Base-by-base conservation (phyloP, 1,284 basidiomycete genomes). In the Trichosporon asahii region DNA sequence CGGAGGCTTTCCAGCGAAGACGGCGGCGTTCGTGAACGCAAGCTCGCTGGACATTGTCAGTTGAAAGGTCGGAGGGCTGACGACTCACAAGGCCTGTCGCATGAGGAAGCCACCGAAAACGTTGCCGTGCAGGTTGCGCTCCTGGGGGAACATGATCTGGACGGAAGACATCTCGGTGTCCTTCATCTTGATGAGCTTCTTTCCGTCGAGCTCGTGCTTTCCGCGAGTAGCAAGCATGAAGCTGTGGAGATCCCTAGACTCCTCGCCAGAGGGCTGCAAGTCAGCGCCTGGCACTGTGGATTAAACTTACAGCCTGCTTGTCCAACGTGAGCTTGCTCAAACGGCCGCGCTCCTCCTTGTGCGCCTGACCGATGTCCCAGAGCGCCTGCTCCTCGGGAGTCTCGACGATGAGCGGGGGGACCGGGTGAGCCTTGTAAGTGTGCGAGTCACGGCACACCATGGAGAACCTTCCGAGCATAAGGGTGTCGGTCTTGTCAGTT, bases 101-200 rank as follows among this genome's bases (percentile, higher is more conserved):
- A 89, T 88, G 55, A 89, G 78, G 73, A 87, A 80, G 80, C 88
- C 88, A 84, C 91, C 91, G 76, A 93, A 93, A 9, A 93, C 86
- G 79, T 93, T 93, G 74, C 90, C 89, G 79, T 93, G 91, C 2
- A 93, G 86, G 77, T 94, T 93, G 77, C 91, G 86, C 78, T 92
- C 91, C 84, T 93, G 91, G 0, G 92, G 91, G 78, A 92, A 92
- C 90, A 93, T 93, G 66, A 92, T 84, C 66, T 76, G 75, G 27
- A 72, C 79, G 67, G 64, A 76, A 66, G 73, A 76, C 29, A 70
- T 75, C 71, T 81, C 76, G 0, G 82, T 84, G 49, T 83, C 79
- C 37, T 74, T 72, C 80, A 83, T 84, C 46, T 68, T 71, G 3
- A 83, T 80, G 12, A 82, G 72, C 64, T 77, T 71, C 65, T 81